phyloP scores from a whole-genome alignment of 1,284 basidiomycete species.

The Papiliotrema nemorosa region DNA sequence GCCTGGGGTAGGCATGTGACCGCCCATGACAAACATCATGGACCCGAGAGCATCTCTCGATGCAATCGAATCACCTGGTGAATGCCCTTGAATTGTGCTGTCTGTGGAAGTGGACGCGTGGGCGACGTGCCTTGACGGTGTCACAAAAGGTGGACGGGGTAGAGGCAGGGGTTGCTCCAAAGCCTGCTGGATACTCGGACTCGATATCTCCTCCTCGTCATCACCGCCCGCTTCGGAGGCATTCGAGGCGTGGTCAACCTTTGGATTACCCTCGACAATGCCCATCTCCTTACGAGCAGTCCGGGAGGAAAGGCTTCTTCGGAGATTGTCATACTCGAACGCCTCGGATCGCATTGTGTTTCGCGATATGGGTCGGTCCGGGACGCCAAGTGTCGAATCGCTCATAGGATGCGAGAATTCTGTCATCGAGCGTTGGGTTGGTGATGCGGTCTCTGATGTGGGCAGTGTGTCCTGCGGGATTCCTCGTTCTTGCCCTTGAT shows the following conservation, averaged over 20 bases:
- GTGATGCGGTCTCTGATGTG: too few species aligned
- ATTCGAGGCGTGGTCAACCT: neutral
- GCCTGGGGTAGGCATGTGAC: neutral
- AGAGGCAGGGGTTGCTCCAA: conserved; percentile 6
- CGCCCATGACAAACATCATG: conserved; percentile 37
- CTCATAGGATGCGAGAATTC: neutral
- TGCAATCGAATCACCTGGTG: conserved; percentile 23
- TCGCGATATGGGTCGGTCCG: conserved; percentile 35
- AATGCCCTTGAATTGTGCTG: conserved; percentile 22
- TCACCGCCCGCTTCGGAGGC: neutral
- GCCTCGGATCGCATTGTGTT: conserved; percentile 38
- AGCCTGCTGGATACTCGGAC: neutral
- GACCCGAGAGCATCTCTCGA: conserved; percentile 23
- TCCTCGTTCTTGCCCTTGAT: too few species aligned
- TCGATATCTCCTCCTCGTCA: conserved; percentile 3
- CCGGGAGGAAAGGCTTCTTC: conserved; percentile 37
- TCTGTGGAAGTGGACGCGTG: conserved; percentile 33
- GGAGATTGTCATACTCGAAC: conserved; percentile 46
- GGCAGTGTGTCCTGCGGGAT: too few species aligned
- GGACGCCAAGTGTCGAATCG: conserved; percentile 6
- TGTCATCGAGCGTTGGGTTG: neutral
- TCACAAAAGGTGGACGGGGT: conserved; percentile 7
- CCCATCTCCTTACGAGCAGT: conserved; percentile 32
- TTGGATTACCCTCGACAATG: conserved; percentile 10
- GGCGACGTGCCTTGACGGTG: conserved; percentile 5